Evolutionary conservation across 148 eudicot species (phyloP), one percentile per base, ranked within the genome.

Genomic region (Gaultheria prostrata): DNA sequence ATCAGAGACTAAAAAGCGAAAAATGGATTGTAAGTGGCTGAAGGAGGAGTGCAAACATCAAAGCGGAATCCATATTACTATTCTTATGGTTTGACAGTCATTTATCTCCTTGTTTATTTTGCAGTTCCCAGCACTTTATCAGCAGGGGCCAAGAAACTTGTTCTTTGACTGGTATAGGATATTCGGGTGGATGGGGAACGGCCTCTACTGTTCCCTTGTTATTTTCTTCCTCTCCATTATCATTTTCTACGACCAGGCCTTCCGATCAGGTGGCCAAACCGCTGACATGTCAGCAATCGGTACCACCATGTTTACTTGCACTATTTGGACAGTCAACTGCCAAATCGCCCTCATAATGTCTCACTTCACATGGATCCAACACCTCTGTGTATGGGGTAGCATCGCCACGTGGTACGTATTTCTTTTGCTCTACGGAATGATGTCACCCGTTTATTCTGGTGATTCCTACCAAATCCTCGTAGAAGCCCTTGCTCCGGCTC

Each of bases 351-450:
- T 93, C 78, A 89, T 89, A 4, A 92, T 91, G 92, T 89, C 90
- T 85, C 94, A 93, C 89, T 92, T 93, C 89, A 93, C 97, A 0
- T 92, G 94, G 92, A 92, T 93, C 63, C 97, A 93, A 82, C 93
- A 91, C 81, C 46, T 87, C 26, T 85, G 91, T 0, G 89, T 93
- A 7, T 92, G 94, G 94, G 97, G 97, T 1, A 91, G 93, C 84
- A 86, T 92, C 15, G 80, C 83, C 35, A 88, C 88, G 70, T 93
- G 97, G 97, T 93, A 93, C 78, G 50, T 92, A n/a, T 91, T 93
- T 33, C 87, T 93, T 20, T 75, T 88, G 6, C 75, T 92, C 8
- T 93, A 93, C 1, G 94, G 97, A 9, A 61, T 88, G 51, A 26
- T 90, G 86, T 72, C 89, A 13, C 80, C 88, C 0, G 30, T 82